These are phyloP conservation scores for Annulohypoxylon bovei DNA, from an alignment of 495 filamentous ascomycete genomes.

Conservation along the genomic window DNA sequence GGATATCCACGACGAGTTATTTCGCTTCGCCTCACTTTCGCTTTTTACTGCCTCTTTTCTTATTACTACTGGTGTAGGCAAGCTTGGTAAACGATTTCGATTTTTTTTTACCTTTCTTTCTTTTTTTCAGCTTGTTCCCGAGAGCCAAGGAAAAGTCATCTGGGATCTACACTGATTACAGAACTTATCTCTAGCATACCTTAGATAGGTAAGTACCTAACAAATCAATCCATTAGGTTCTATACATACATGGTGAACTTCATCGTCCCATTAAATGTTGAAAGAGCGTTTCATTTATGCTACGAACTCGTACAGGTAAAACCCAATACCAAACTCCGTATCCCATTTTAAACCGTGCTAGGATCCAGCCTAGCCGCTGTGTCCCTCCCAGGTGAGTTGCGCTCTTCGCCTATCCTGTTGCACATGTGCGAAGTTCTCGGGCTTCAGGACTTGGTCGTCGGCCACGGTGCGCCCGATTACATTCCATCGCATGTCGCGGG, in stretches of 20 bases:
- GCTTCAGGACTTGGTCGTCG: constrained; percentile 21
- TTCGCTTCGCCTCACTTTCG: constrained; percentile 35
- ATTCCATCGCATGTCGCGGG: neutral
- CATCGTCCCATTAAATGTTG: neutral
- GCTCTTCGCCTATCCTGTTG: constrained; percentile 37
- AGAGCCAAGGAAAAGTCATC: too few relatives aligned
- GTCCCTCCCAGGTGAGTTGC: constrained; percentile 12
- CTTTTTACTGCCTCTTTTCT: neutral
- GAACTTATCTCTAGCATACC: neutral
- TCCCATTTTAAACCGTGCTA: constrained; percentile 5
- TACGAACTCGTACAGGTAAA: neutral
- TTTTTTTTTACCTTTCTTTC: neutral
- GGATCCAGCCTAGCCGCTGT: constrained; percentile 34
- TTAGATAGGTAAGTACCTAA: too few relatives aligned
- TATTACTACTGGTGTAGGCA: neutral
- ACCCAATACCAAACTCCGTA: neutral
- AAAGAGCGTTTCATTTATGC: neutral
- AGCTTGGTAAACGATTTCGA: neutral
- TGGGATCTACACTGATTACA: too few relatives aligned
- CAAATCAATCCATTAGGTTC: neutral
- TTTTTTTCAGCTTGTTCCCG: neutral
- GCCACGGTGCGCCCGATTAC: neutral
- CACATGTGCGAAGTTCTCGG: constrained; percentile 31
- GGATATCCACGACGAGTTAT: constrained; percentile 5
- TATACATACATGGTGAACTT: neutral